Conservation (phyloP, 495 filamentous ascomycete genomes). For the Podospora pseudopauciseta region DNA sequence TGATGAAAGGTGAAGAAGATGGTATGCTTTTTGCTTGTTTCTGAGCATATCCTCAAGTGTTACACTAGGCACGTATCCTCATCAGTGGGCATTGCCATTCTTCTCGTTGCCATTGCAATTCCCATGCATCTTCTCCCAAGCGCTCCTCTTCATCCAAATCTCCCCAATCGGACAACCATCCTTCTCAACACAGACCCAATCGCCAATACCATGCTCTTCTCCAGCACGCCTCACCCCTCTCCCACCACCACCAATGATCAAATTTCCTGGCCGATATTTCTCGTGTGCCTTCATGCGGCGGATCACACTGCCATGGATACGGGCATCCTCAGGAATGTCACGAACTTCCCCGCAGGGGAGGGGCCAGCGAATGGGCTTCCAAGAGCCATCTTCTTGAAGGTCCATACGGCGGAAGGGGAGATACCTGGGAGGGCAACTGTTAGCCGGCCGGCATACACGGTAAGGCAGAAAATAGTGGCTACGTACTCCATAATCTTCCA, state of each 20-base stretch:
- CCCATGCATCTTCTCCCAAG: conserved; percentile 14
- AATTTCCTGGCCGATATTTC: conserved; percentile 72
- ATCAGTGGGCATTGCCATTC: not conserved
- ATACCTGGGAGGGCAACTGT: conserved; percentile 35
- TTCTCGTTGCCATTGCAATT: not conserved
- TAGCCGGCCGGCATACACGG: not conserved
- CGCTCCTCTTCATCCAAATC: conserved; percentile 46
- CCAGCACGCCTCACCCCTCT: conserved; percentile 60
- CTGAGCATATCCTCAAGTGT: no score
- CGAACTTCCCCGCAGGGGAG: conserved; percentile 75
- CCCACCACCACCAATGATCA: conserved; percentile 78
- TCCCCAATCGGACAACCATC: conserved; percentile 66
- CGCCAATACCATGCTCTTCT: conserved; percentile 59
- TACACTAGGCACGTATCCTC: no score
- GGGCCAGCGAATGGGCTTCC: conserved; percentile 80
- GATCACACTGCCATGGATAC: conserved; percentile 72
- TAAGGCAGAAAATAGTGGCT: not conserved
- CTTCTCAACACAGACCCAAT: conserved; percentile 64
- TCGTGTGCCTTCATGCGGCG: conserved; percentile 63
- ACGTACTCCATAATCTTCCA: conserved; percentile 75
- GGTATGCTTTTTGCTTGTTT: no score
- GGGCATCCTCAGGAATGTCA: conserved; percentile 69
- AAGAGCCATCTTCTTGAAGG: conserved; percentile 65
- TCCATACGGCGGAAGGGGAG: conserved; percentile 85
- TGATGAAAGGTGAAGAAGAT: no score